Base-by-base conservation (phyloP, 768 basidiomycete genomes). In the Cubamyces sp. region DNA sequence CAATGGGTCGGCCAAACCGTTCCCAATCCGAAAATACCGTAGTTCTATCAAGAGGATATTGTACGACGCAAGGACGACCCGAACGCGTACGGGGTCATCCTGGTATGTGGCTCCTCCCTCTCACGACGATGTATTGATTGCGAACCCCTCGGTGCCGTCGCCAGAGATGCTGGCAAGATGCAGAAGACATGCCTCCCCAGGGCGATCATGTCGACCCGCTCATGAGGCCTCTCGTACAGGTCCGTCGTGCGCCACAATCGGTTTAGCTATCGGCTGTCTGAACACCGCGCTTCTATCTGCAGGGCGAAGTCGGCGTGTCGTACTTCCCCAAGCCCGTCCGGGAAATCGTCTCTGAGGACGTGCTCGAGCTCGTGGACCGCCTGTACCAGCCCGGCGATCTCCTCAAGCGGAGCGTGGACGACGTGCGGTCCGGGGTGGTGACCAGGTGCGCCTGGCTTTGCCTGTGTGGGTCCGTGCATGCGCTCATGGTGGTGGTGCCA, bases 81-180 rank as follows among this genome's bases (percentile, higher is more conserved):
- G 1, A 70, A 73, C 53, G 71, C 77, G 26, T 76, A 81, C 67
- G 91, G 84, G 28, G 79, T 91, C 64, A 87, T 94, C 51, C 73
- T 92, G 75, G 92, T 91, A 71, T 62, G 79, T 67, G 51, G 60
- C 23, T 65, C 60, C 40, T 34, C 28, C 34, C 15, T 45, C 34
- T 21, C 47, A 21, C 40, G 1, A 23, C 28, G 41, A 25, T 45
- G 45, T 37, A 28, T 43, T 65, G 42, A 59, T 34, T 19, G 34
- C 40, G 34, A 64, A 30, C 42, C 51, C 15, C 52, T 61, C 39
- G 50, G 46, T 50, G 11, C 18, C 15, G 53, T 26, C 26, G 54
- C 9, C 71, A 95, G 93, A 85, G 91, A 75, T 92, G 88, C 69
- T 95, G 93, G 94, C 88, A 92, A 64, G 92, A 94, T 72, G 86